Percentiles rank a stretch among this genome's conserved stretches.
phyloP scores from a whole-genome alignment of 345 rosid genomes.

The Lagerstroemia speciosa region DNA sequence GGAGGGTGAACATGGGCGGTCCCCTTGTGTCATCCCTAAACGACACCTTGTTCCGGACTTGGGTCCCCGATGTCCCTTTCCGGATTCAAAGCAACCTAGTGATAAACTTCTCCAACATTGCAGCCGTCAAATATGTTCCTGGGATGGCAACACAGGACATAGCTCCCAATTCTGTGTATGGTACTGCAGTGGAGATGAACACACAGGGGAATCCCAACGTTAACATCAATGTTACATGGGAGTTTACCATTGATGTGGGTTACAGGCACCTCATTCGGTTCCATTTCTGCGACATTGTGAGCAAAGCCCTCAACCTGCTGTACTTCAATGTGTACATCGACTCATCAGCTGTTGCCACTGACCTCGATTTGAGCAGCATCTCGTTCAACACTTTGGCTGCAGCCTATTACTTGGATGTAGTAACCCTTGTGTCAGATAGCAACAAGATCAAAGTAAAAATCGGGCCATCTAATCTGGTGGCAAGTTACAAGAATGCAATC shows the following conservation, averaged over 20 bases:
- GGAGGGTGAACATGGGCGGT: constrained; percentile 94
- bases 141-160: constrained; percentile 42
- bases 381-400: constrained; percentile 26
- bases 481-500: constrained; percentile 38
- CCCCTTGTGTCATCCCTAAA: constrained; percentile 32
- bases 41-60: constrained; percentile 72
- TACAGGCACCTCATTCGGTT: constrained; percentile 68
- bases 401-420: constrained; percentile 45
- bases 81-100: constrained; percentile 32
- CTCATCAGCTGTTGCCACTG: constrained; percentile 27
- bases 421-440: constrained; percentile 23
- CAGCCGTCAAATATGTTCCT: constrained; percentile 36
- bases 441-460: constrained; percentile 46
- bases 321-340: constrained; percentile 70
- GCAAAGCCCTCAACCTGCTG: constrained; percentile 37
- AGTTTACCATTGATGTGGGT: constrained; percentile 50
- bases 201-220: constrained; percentile 31
- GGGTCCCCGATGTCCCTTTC: constrained; percentile 58
- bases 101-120: constrained; percentile 22
- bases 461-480: constrained; percentile 27
- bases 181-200: constrained; percentile 57
- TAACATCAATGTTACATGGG: constrained; percentile 83
- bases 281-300: constrained; percentile 80
- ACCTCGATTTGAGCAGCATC: constrained; percentile 44
- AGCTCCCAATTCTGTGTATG: constrained; percentile 71